phyloP scores from a whole-genome alignment of 2,329 filamentous ascomycete genomes.

The Calonectria pseudoturangicola region DNA sequence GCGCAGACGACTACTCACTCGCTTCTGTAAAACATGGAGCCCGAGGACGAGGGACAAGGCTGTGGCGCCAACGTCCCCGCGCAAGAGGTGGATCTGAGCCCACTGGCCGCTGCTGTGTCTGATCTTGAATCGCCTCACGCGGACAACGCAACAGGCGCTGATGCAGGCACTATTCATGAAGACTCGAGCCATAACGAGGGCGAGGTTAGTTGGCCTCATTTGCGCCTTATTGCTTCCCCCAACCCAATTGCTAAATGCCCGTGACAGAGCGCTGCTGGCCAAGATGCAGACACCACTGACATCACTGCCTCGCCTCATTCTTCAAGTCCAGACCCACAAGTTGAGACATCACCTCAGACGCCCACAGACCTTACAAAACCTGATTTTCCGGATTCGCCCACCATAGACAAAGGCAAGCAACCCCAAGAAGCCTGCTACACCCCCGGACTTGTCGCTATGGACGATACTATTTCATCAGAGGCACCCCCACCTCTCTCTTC shows the following conservation, averaged over 20 bases:
- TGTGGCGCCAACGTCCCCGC: slow-evolving; percentile 23
- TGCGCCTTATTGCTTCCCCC: slow-evolving; percentile 2
- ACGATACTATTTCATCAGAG: background rate
- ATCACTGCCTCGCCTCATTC: slow-evolving; percentile 29
- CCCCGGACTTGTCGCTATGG: slow-evolving; percentile 6
- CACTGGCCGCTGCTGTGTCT: slow-evolving; percentile 8
- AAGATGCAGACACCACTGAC: slow-evolving; percentile 11
- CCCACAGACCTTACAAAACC: slow-evolving; percentile 15
- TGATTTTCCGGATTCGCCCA: slow-evolving; percentile 5
- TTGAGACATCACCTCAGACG: slow-evolving; percentile 23
- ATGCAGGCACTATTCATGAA: slow-evolving; percentile 2
- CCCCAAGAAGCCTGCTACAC: background rate
- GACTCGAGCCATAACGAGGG: slow-evolving; percentile 17
- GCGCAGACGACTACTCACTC: slow-evolving; percentile 1
- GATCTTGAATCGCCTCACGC: slow-evolving; percentile 25
- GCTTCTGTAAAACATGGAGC: slow-evolving; percentile 32
- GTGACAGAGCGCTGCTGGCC: slow-evolving; percentile 7
- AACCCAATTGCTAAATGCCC: slow-evolving; percentile 25
- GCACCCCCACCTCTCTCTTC: slow-evolving; percentile 6
- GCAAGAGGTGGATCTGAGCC: slow-evolving; percentile 29
- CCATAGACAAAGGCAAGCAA: slow-evolving; percentile 12
- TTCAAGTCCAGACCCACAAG: slow-evolving; percentile 23
- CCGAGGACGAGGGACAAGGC: slow-evolving; percentile 24
- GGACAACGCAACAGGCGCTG: slow-evolving; percentile 14
- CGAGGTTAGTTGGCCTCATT: slow-evolving; percentile 32